These are phyloP conservation scores for Pholiota microspora DNA, from an alignment of 768 basidiomycete species.

Conservation along the genomic window DNA sequence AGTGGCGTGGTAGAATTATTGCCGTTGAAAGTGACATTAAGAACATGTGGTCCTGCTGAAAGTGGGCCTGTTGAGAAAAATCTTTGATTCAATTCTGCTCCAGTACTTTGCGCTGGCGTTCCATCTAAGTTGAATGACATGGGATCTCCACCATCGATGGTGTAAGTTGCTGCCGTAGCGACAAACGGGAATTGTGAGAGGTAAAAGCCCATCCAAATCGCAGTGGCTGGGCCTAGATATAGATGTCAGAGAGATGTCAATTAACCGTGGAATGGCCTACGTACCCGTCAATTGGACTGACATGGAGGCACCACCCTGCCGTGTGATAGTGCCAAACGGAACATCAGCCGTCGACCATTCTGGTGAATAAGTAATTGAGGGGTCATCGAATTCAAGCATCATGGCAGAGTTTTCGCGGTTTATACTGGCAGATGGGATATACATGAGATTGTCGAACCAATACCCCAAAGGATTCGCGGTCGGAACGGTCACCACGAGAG, in stretches of 20 bases:
- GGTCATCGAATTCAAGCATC: neutral
- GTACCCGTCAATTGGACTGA: slow-evolving; percentile 1
- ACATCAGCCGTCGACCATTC: neutral
- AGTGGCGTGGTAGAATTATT: slow-evolving; percentile 3
- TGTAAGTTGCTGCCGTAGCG: slow-evolving; percentile 5
- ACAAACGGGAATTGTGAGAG: neutral
- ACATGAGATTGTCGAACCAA: slow-evolving; percentile 6
- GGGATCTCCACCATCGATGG: neutral
- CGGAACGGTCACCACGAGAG: neutral
- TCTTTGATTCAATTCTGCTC: neutral
- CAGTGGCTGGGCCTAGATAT: neutral
- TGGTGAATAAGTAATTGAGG: neutral
- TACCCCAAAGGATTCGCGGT: neutral
- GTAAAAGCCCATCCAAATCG: neutral
- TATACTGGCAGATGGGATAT: slow-evolving; percentile 5
- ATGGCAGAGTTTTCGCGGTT: neutral
- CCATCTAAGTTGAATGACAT: neutral
- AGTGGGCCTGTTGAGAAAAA: slow-evolving; percentile 1
- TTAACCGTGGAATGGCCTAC: neutral
- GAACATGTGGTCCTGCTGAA: neutral
- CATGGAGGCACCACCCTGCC: neutral
- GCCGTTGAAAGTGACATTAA: neutral
- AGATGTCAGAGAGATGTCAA: neutral
- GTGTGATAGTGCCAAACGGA: neutral
- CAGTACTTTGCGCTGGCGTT: neutral